Percentiles rank a stretch among this genome's conserved stretches.
These are phyloP conservation scores for Trichoderma citrinoviride DNA, from an alignment of 2,329 filamentous ascomycete genomes.

Conservation along the genomic window DNA sequence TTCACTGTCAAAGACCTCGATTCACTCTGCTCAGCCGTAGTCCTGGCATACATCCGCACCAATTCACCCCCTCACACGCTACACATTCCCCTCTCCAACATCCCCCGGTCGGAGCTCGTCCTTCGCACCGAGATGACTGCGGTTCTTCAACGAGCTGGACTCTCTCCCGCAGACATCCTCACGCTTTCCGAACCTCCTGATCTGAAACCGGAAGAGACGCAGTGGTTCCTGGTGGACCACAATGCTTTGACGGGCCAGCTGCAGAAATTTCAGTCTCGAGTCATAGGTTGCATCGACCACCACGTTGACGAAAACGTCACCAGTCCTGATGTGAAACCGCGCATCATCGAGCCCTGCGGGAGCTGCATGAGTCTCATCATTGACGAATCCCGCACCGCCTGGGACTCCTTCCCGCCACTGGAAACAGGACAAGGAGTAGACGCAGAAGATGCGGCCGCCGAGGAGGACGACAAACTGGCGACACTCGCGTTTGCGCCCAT, in stretches of 20 bases:
- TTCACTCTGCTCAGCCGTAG: slow-evolving; percentile 70
- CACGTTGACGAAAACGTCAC: slow-evolving; percentile 69
- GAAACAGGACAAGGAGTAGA: slow-evolving; percentile 25
- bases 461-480: slow-evolving; percentile 58
- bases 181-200: slow-evolving; percentile 53
- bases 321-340: slow-evolving; percentile 46
- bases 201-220: slow-evolving; percentile 54
- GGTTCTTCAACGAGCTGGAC: slow-evolving; percentile 59
- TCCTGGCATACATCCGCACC: slow-evolving; percentile 72
- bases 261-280: slow-evolving; percentile 47
- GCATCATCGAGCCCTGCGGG: slow-evolving; percentile 64
- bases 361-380: slow-evolving; percentile 72
- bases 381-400: slow-evolving; percentile 54
- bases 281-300: slow-evolving; percentile 72
- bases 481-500: slow-evolving; percentile 67
- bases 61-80: slow-evolving; percentile 53
- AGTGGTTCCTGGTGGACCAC: slow-evolving; percentile 77
- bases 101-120: slow-evolving; percentile 63
- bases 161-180: slow-evolving; percentile 61
- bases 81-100: slow-evolving; percentile 72
- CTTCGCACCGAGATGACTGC: slow-evolving; percentile 72
- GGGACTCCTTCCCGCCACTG: slow-evolving; percentile 50
- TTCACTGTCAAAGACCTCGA: slow-evolving; percentile 64
- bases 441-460: slow-evolving; percentile 19
- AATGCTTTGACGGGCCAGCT: slow-evolving; percentile 67